Evolutionary conservation across 2,329 filamentous ascomycete species (phyloP).

Genomic region (Aphanocladium album): DNA sequence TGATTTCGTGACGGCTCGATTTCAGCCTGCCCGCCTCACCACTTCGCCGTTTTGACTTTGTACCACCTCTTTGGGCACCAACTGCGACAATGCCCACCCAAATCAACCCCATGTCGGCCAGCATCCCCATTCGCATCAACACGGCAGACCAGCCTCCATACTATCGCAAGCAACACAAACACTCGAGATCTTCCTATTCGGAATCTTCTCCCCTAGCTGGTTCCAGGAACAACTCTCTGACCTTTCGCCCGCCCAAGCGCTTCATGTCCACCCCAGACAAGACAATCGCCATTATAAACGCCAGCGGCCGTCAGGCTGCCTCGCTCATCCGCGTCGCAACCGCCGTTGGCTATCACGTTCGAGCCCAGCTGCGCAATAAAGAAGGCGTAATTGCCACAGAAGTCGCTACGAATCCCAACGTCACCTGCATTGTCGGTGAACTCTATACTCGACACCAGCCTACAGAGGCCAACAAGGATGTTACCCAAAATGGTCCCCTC

Average conservation of each 20-base stretch:
- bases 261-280: constrained; percentile 60
- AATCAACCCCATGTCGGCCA: constrained; percentile 33
- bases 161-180: constrained; percentile 48
- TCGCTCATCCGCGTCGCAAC: constrained; percentile 92
- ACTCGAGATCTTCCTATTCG: constrained; percentile 58
- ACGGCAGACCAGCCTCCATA: constrained; percentile 29
- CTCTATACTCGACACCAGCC: constrained; percentile 53
- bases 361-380: constrained; percentile 82
- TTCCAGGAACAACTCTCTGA: constrained; percentile 56
- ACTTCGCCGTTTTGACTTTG: neutral
- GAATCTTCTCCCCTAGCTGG: constrained; percentile 50
- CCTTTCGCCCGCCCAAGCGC: constrained; percentile 56
- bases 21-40: neutral
- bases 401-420: constrained; percentile 73
- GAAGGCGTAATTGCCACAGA: constrained; percentile 87
- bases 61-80: constrained; percentile 7
- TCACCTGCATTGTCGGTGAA: constrained; percentile 60
- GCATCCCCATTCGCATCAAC: constrained; percentile 33
- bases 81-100: constrained; percentile 32
- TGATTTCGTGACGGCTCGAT: neutral
- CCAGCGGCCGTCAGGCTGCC: constrained; percentile 89
- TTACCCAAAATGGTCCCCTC: constrained; percentile 63
- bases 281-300: constrained; percentile 92
- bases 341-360: constrained; percentile 88
- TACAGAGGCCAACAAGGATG: constrained; percentile 50